Percentiles rank a stretch among this genome's conserved stretches.
Conservation (phyloP, 2,329 filamentous ascomycete species). For the Madurella mycetomatis region DNA sequence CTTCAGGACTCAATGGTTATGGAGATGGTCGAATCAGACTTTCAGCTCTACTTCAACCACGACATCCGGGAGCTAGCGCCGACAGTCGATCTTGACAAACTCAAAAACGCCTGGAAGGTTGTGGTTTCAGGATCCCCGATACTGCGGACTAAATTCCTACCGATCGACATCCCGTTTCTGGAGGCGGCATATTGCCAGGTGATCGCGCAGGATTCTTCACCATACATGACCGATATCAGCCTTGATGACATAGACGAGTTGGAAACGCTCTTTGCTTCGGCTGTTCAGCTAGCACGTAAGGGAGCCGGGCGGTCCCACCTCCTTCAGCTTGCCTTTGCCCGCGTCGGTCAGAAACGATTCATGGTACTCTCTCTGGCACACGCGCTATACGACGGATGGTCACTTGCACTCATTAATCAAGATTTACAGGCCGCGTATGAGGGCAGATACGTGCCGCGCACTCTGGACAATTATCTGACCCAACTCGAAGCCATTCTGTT, state of each 20-base stretch:
- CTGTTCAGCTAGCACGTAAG: slow-evolving; percentile 35
- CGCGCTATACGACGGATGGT: slow-evolving; percentile 87
- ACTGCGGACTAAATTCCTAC: slow-evolving; percentile 68
- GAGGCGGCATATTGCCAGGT: slow-evolving; percentile 48
- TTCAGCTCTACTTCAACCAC: slow-evolving; percentile 78
- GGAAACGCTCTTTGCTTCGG: slow-evolving; percentile 33
- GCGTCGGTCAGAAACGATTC: slow-evolving; percentile 34
- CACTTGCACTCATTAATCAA: slow-evolving; percentile 66
- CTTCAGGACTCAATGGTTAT: slow-evolving; percentile 83
- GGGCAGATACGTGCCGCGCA: slow-evolving; percentile 37
- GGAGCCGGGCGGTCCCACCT: slow-evolving; percentile 37
- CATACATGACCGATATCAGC: slow-evolving; percentile 22
- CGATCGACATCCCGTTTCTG: slow-evolving; percentile 58
- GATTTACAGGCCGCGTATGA: slow-evolving; percentile 65
- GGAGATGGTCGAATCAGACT: slow-evolving; percentile 73
- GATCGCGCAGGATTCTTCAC: slow-evolving; percentile 30
- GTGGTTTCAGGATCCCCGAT: slow-evolving; percentile 63
- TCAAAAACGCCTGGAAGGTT: slow-evolving; percentile 58
- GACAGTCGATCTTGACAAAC: slow-evolving; percentile 48
- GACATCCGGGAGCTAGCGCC: slow-evolving; percentile 63
- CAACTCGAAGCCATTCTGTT: slow-evolving; percentile 53
- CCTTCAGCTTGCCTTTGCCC: slow-evolving; percentile 46
- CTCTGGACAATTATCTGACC: slow-evolving; percentile 39
- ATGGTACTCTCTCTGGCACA: slow-evolving; percentile 72
- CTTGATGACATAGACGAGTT: slow-evolving; percentile 34